phyloP scores from a whole-genome alignment of 768 basidiomycete species.

The Lentinula lateritia region DNA sequence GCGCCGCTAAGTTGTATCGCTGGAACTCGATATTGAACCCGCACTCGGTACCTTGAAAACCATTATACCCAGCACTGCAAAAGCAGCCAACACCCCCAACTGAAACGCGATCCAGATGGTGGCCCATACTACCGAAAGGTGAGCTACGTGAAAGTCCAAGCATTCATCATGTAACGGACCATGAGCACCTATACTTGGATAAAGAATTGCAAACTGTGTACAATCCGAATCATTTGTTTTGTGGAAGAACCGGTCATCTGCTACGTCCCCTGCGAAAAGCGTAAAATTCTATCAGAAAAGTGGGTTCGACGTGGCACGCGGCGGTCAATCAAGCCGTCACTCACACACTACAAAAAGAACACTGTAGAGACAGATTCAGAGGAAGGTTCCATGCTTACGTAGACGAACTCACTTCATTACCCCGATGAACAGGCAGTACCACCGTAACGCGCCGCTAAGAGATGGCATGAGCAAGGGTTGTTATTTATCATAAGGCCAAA shows the following conservation, averaged over 20 bases:
- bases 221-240: constrained; percentile 92
- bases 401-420: constrained; percentile 67
- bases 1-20: not conserved
- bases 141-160: not conserved
- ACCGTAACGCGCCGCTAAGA: constrained; percentile 69
- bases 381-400: constrained; percentile 7
- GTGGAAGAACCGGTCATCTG: constrained; percentile 92
- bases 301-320: not conserved
- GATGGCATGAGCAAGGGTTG: not conserved
- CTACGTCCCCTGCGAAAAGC: constrained; percentile 70
- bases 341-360: constrained; percentile 84
- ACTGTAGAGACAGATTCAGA: constrained; percentile 28
- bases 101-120: constrained; percentile 81
- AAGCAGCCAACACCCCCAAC: constrained; percentile 65
- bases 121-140: constrained; percentile 65
- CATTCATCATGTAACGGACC: constrained; percentile 32
- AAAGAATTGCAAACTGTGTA: constrained; percentile 80
- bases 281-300: not conserved
- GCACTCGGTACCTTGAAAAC: constrained; percentile 63
- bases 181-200: constrained; percentile 65
- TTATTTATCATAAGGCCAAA: constrained; percentile 1
- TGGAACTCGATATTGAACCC: constrained; percentile 5
- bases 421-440: constrained; percentile 79
- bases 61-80: constrained; percentile 74
- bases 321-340: constrained; percentile 17